A percentile compares a stretch with the other conserved stretches of the same genome.
These are phyloP conservation scores for Viridothelium virens DNA, from an alignment of 495 filamentous ascomycete genomes.

Conservation along the genomic window DNA sequence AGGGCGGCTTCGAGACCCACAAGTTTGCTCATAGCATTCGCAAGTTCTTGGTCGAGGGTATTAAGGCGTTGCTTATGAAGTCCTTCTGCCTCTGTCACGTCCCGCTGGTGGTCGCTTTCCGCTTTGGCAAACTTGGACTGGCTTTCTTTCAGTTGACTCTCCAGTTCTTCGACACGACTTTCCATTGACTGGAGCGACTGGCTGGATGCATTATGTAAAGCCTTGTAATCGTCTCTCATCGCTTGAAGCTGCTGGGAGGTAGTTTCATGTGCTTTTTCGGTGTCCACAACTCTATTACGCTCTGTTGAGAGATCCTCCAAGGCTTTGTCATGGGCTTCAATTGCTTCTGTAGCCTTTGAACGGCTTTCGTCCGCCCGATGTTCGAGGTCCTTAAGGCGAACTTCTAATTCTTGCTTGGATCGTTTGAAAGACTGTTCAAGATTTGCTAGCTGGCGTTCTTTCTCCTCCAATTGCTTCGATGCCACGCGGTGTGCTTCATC, in stretches of 20 bases:
- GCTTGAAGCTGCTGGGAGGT: neutral
- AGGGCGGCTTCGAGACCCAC: conserved; percentile 4
- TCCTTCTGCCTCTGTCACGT: neutral
- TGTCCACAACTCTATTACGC: conserved; percentile 12
- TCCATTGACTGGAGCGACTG: neutral
- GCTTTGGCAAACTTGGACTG: neutral
- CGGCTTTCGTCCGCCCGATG: neutral
- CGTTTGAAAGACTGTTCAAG: neutral
- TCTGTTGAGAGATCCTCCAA: neutral
- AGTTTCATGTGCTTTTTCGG: neutral
- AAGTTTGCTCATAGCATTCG: conserved; percentile 10
- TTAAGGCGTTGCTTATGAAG: neutral
- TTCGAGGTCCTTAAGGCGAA: neutral
- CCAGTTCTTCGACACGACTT: neutral
- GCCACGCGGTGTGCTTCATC: neutral
- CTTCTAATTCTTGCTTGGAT: neutral
- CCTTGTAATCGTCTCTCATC: neutral
- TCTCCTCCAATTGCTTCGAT: neutral
- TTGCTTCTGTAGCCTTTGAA: neutral
- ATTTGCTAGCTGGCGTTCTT: neutral
- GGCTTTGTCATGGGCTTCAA: neutral
- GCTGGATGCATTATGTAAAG: neutral
- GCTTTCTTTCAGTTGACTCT: neutral
- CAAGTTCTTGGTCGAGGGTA: conserved; percentile 5
- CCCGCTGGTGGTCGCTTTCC: neutral